Evolutionary conservation across 805 yeast species (phyloP).

Genomic region (Metschnikowia noctiluminum): DNA sequence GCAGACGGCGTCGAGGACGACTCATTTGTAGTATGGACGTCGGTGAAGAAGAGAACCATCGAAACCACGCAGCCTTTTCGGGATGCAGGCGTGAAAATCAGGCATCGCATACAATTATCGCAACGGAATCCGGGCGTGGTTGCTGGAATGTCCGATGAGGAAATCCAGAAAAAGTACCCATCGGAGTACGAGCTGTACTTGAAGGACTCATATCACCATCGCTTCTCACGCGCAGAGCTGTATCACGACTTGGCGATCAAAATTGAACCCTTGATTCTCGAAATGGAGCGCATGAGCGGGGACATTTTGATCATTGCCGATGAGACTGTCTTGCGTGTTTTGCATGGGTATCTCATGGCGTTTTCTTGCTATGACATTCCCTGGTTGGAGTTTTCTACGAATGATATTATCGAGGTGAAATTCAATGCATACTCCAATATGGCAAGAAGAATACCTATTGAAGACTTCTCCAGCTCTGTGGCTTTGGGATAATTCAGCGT

Average conservation of each 20-base stretch:
- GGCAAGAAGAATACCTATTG: slow-evolving; percentile 45
- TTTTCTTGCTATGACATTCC: slow-evolving; percentile 87
- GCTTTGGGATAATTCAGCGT: no score
- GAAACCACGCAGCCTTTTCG: slow-evolving; percentile 73
- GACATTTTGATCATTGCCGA: slow-evolving; percentile 91
- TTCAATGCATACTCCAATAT: slow-evolving; percentile 82
- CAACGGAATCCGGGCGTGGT: slow-evolving; percentile 88
- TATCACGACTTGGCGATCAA: slow-evolving; percentile 95
- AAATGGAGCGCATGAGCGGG: slow-evolving; percentile 87
- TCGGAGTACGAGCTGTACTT: slow-evolving; percentile 62
- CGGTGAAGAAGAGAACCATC: slow-evolving; percentile 79
- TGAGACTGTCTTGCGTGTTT: slow-evolving; percentile 81
- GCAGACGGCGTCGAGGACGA: slow-evolving; percentile 58
- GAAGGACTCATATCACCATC: slow-evolving; percentile 86
- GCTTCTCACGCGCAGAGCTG: slow-evolving; percentile 90
- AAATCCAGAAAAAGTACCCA: slow-evolving; percentile 60
- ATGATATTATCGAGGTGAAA: slow-evolving; percentile 81
- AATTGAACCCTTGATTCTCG: slow-evolving; percentile 87
- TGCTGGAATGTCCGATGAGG: slow-evolving; percentile 62
- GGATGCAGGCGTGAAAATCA: slow-evolving; percentile 57
- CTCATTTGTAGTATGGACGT: slow-evolving; percentile 89
- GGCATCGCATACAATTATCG: slow-evolving; percentile 77
- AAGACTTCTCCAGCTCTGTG: slow-evolving; percentile 6
- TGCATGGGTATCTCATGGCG: slow-evolving; percentile 94
- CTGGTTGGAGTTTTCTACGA: slow-evolving; percentile 66